phyloP scores from a whole-genome alignment of 2,329 filamentous ascomycete genomes.

The Pseudophaeomoniella oleicola region DNA sequence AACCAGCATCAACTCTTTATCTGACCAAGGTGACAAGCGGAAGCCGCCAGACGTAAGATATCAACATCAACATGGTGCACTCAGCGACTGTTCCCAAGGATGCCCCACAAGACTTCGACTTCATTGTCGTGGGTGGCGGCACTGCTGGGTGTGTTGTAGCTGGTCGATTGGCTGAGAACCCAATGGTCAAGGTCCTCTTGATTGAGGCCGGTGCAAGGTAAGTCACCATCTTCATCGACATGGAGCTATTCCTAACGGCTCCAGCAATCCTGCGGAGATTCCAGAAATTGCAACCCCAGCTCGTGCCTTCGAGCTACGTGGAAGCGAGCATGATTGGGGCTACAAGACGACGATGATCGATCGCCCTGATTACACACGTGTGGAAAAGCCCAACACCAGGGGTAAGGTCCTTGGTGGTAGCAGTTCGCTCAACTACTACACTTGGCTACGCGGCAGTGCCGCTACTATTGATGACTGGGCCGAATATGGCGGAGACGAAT shows the following conservation, averaged over 20 bases:
- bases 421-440: constrained; percentile 47
- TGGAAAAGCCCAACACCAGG: constrained; percentile 50
- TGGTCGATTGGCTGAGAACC: constrained; percentile 36
- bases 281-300: constrained; percentile 40
- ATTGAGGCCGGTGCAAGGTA: constrained; percentile 27
- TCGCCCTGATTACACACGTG: constrained; percentile 42
- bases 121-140: constrained; percentile 18
- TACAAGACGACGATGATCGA: constrained; percentile 50
- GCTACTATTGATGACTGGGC: constrained; percentile 40
- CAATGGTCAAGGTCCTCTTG: constrained; percentile 28
- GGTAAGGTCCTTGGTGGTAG: constrained; percentile 46
- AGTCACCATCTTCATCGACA: constrained; percentile 33
- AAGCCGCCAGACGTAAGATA: no score
- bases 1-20: no score
- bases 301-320: constrained; percentile 37
- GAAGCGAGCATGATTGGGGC: constrained; percentile 35
- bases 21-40: no score
- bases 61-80: no score
- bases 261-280: constrained; percentile 36
- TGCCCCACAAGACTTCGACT: constrained; percentile 7
- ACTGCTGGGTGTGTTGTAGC: constrained; percentile 36
- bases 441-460: constrained; percentile 45
- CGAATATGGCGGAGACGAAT: constrained; percentile 31
- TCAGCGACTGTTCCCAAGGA: no score
- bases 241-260: constrained; percentile 37